Evolutionary conservation across 768 basidiomycete genomes (phyloP), one percentile per base, ranked within the genome.

Genomic region (Fistulinella prunicolor): DNA sequence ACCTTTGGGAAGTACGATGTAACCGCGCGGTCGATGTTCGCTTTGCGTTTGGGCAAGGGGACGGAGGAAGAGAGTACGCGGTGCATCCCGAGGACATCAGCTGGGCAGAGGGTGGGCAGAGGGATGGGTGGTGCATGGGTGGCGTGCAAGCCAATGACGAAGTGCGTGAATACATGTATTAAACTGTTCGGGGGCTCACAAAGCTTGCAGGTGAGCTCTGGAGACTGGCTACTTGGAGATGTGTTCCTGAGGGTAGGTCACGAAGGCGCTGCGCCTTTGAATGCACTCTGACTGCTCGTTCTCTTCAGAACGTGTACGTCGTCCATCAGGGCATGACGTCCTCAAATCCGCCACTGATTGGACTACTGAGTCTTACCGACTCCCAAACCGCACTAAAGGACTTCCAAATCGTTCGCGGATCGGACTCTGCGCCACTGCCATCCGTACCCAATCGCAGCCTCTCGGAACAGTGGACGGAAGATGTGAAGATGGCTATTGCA

Each of bases 151-250:
- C 70, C 17, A 81, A 78, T 47, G 75, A 82, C 58, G 60, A 58
- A 26, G 80, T 78, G 51, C 44, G 70, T 58, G 38, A 42, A 32
- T 37, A 34, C n/a, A 23, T 19, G 19, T 7, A 16, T 10, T 30
- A 1, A 14, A 0, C 1, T 21, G 14, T 26, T 35, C 14, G 12
- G 19, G n/a, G 36, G 38, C 55, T 54, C 16, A 63, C 20, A 19
- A 28, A 12, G 32, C 4, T 24, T 22, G 22, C 50, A 78, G 75
- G 68, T 79, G n/a, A 68, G 72, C 53, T 76, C 78, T 12, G 79
- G 75, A 5, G 82, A 83, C 62, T 84, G 80, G 80, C 66, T 84
- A 6, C 68, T 82, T 17, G 81, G 80, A n/a, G 80, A 80, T 44
- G 68, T 73, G 16, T 82, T 81, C 47, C 68, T 83, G 46, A 70